Percentiles rank a stretch among this genome's conserved stretches.
Evolutionary conservation across 805 yeast genomes (phyloP).

Genomic region (Kazachstania bromeliacearum): DNA sequence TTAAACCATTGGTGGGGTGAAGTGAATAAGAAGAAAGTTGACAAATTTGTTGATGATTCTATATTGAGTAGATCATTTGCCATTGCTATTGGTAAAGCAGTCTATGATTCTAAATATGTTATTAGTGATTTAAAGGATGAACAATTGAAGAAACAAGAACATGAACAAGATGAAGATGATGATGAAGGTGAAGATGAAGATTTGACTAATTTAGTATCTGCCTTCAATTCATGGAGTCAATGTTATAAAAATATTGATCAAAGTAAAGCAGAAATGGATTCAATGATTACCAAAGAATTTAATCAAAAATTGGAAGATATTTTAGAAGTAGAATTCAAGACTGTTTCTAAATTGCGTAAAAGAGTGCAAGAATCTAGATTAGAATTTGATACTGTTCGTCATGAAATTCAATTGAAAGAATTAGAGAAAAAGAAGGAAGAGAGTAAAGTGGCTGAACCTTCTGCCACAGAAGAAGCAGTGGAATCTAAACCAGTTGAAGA

Average conservation of each 20-base stretch:
- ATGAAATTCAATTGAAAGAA: constrained; percentile 38
- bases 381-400: constrained; percentile 59
- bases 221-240: constrained; percentile 40
- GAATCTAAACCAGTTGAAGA: constrained; percentile 5
- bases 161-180: constrained; percentile 21
- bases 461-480: constrained; percentile 5
- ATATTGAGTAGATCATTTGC: constrained; percentile 60
- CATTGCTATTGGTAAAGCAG: constrained; percentile 56
- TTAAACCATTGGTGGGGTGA: constrained; percentile 43
- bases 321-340: constrained; percentile 49
- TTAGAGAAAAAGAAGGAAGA: constrained; percentile 15
- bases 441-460: not conserved
- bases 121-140: constrained; percentile 22
- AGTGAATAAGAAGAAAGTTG: constrained; percentile 5
- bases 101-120: constrained; percentile 41
- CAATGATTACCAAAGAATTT: constrained; percentile 47
- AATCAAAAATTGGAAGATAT: constrained; percentile 45
- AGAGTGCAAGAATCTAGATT: constrained; percentile 62
- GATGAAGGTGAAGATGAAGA: constrained; percentile 40
- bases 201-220: constrained; percentile 37
- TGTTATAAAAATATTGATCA: constrained; percentile 55
- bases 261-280: constrained; percentile 63
- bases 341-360: constrained; percentile 51
- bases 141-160: constrained; percentile 23
- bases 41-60: constrained; percentile 7